These are phyloP conservation scores for Cubamyces sp. DNA, from an alignment of 768 basidiomycete genomes.

Conservation along the genomic window DNA sequence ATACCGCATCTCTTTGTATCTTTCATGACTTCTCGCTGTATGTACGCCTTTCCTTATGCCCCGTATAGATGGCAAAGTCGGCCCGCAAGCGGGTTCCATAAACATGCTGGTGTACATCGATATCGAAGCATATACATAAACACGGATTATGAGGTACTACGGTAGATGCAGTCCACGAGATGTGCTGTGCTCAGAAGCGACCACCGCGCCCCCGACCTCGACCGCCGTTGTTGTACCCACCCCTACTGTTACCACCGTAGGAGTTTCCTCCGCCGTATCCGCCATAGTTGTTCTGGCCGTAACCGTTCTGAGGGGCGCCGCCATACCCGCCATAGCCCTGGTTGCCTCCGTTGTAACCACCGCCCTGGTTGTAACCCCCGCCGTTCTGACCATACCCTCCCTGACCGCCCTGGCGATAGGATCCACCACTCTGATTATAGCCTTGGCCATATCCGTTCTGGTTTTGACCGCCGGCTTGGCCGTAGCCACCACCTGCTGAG, in stretches of 20 bases:
- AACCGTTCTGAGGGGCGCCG: slow-evolving; percentile 20
- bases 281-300: slow-evolving; percentile 24
- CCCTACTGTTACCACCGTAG: slow-evolving; percentile 22
- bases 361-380: slow-evolving; percentile 41
- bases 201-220: slow-evolving; percentile 58
- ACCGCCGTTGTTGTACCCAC: slow-evolving; percentile 41
- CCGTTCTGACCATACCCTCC: slow-evolving; percentile 46
- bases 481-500: slow-evolving; percentile 35
- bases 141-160: slow-evolving; percentile 21
- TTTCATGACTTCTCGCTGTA: background rate
- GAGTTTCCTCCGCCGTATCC: slow-evolving; percentile 19
- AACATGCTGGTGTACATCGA: slow-evolving; percentile 3
- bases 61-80: no score
- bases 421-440: slow-evolving; percentile 36
- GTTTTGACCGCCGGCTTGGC: slow-evolving; percentile 32
- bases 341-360: slow-evolving; percentile 38
- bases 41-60: background rate
- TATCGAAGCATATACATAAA: slow-evolving; percentile 12
- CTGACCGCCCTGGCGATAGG: slow-evolving; percentile 17
- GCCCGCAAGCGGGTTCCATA: background rate
- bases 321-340: slow-evolving; percentile 30
- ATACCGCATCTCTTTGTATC: slow-evolving; percentile 3
- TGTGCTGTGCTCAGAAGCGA: slow-evolving; percentile 39
- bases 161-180: slow-evolving; percentile 19
- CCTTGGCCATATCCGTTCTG: slow-evolving; percentile 39